Evolutionary conservation across 352 stramenopile genomes (phyloP), one percentile per base, ranked within the genome.

Genomic region (Phytopythium cucurbitacearum): DNA sequence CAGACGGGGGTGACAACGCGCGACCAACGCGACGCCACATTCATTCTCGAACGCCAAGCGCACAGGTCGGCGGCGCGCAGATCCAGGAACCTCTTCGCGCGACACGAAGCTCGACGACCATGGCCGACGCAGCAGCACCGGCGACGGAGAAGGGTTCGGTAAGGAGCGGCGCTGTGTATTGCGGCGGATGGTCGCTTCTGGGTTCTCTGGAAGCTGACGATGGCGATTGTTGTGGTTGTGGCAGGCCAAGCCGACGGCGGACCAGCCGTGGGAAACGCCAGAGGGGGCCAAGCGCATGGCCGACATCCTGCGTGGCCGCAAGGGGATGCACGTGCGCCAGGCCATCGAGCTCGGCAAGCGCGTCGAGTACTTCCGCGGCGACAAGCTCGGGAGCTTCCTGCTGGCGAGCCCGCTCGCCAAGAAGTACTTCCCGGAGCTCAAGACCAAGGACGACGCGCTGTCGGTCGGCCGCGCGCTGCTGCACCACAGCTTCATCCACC

Each of bases 281-380:
- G 74, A 79, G 36, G 83, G 83, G 33, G 55, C 73, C 36, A 86
- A 85, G 61, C 89, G 87, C 64, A 91, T 95, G 77, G 85, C 80
- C 3, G 85, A 95, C 44, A 59, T 94, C 44, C 66, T 92, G 53
- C 83, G 85, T 28, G 85, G 85, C 40, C 81, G 81, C 59, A 93
- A 92, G 65, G 85, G 85, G 37, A 93, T 96, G 80, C 78, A 82
- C 5, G 83, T 93, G 38, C 87, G 88, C 50, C 86, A 95, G 48
- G 88, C 87, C 33, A 88, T 97, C 48, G 87, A 97, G 58, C 72
- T 95, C 9, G 88, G 89, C 56, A 96, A 96, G 75, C 87, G 88
- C 48, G 88, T 97, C 21, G 88, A 97, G 64, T 97, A 94, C 67
- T 97, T 97, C 57, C 87, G 87, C 42, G 88, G 87, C 36, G 87